Base-by-base conservation (phyloP, 805 yeast genomes). In the Sungouiozyma intestinalis region DNA sequence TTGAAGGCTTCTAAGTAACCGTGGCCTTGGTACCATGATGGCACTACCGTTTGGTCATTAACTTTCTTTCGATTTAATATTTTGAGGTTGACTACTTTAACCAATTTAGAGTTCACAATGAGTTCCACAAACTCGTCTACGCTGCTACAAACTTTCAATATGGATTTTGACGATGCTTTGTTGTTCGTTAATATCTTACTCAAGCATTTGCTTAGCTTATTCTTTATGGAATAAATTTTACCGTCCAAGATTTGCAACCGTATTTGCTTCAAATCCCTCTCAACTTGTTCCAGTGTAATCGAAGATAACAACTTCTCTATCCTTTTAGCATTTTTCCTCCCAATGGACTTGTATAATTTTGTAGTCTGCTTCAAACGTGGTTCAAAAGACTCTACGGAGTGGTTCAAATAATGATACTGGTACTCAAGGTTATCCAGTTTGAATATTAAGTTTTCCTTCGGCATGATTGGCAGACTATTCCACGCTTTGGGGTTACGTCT, bases 371-470 rank as follows among this genome's bases (percentile, higher is more conserved):
- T 49, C 21, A 60, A 50, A 40, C 66, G 54, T 18, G 66, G 65
- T 33, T 52, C 46, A 37, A 62, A 62, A 6, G 44, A 36, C 27
- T 50, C 52, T n/a, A 58, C 36, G 5, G 60, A 47, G 31, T 50
- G 50, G 24, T 53, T 54, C 40, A 58, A 45, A 40, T 57, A 56
- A 37, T 61, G 57, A 18, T 51, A 50, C 39, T 60, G 65, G 39
- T 60, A 60, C 42, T 62, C 65, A 32, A 61, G 45, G 33, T 58
- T 53, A 46, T 62, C 66, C 21, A 62, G 48, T 39, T 59, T 61
- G 38, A 54, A 60, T 15, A 61, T 39, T 31, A 62, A 36, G 41
- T 61, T 61, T 29, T 62, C 65, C 39, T 60, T 61, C 6, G 60
- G 54, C 66, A 62, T 62, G 3, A 6, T 45, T 18, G n/a, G 3